Conservation (phyloP, 2,329 filamentous ascomycete genomes). For the Fusarium longipes region DNA sequence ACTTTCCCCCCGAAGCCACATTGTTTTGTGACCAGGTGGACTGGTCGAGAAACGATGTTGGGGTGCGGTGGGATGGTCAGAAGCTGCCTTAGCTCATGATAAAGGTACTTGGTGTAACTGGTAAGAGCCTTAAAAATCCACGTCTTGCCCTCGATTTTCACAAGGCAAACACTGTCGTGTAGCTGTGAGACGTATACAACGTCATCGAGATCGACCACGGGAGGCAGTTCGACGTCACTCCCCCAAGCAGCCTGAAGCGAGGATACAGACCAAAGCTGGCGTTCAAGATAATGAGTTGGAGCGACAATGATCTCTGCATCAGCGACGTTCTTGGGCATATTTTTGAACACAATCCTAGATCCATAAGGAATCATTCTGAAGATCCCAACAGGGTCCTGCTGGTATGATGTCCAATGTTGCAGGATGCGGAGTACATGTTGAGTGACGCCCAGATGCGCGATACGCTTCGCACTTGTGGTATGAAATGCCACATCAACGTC, state of each 20-base stretch:
- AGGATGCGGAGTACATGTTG: slow-evolving; percentile 66
- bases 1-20: slow-evolving; percentile 67
- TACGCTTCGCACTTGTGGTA: slow-evolving; percentile 61
- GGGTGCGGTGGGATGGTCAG: slow-evolving; percentile 63
- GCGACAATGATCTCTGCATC: slow-evolving; percentile 60
- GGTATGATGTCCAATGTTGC: slow-evolving; percentile 60
- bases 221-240: slow-evolving; percentile 55
- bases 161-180: slow-evolving; percentile 69
- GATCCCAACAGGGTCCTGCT: slow-evolving; percentile 47
- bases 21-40: slow-evolving; percentile 66
- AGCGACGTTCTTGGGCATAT: slow-evolving; percentile 60
- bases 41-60: slow-evolving; percentile 64
- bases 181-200: slow-evolving; percentile 65
- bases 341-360: slow-evolving; percentile 66
- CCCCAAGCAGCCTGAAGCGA: slow-evolving; percentile 60
- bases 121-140: slow-evolving; percentile 70
- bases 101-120: slow-evolving; percentile 69
- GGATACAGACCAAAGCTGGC: slow-evolving; percentile 59
- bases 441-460: slow-evolving; percentile 63
- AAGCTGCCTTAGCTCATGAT: slow-evolving; percentile 69
- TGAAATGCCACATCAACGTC: slow-evolving; percentile 65
- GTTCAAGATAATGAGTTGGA: slow-evolving; percentile 64
- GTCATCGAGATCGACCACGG: slow-evolving; percentile 60
- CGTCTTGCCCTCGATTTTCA: slow-evolving; percentile 55
- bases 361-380: slow-evolving; percentile 67